Evolutionary conservation across 1,139 yeast genomes (phyloP).

Genomic region (Yamadazyma conglobata): DNA sequence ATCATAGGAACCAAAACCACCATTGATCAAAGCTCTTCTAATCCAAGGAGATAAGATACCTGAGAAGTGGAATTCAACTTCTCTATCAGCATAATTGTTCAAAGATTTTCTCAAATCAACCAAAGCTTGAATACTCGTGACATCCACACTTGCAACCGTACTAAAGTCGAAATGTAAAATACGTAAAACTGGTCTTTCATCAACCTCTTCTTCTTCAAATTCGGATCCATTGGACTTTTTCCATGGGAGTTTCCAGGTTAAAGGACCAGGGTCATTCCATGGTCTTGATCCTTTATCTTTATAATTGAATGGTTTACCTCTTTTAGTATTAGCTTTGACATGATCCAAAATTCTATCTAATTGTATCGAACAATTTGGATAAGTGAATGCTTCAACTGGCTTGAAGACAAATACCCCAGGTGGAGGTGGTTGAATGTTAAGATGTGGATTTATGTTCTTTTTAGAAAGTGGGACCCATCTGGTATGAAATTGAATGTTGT

Average conservation of each 20-base stretch:
- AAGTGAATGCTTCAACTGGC: slow-evolving; percentile 76
- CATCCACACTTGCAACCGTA: slow-evolving; percentile 69
- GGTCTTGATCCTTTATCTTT: slow-evolving; percentile 67
- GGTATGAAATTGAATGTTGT: slow-evolving; percentile 49
- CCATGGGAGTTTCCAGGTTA: slow-evolving; percentile 35
- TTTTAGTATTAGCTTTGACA: slow-evolving; percentile 57
- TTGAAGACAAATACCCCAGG: slow-evolving; percentile 87
- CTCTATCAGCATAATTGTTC: slow-evolving; percentile 72
- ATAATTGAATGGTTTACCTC: slow-evolving; percentile 50
- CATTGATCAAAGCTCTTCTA: slow-evolving; percentile 67
- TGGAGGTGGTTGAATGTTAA: slow-evolving; percentile 73
- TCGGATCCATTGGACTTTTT: slow-evolving; percentile 16
- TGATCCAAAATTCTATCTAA: slow-evolving; percentile 68
- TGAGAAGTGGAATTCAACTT: slow-evolving; percentile 85
- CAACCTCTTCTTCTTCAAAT: slow-evolving; percentile 21
- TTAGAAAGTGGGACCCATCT: slow-evolving; percentile 79
- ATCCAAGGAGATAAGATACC: slow-evolving; percentile 88
- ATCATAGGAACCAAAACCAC: slow-evolving; percentile 71
- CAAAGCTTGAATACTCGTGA: slow-evolving; percentile 75
- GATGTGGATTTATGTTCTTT: slow-evolving; percentile 52
- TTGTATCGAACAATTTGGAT: slow-evolving; percentile 76
- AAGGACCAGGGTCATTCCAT: slow-evolving; percentile 89
- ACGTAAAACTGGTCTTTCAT: slow-evolving; percentile 62
- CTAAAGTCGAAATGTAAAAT: slow-evolving; percentile 80
- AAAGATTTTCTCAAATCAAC: slow-evolving; percentile 74